Conservation (phyloP, 177 flowering plant species). For the Tripterygium wilfordii region DNA sequence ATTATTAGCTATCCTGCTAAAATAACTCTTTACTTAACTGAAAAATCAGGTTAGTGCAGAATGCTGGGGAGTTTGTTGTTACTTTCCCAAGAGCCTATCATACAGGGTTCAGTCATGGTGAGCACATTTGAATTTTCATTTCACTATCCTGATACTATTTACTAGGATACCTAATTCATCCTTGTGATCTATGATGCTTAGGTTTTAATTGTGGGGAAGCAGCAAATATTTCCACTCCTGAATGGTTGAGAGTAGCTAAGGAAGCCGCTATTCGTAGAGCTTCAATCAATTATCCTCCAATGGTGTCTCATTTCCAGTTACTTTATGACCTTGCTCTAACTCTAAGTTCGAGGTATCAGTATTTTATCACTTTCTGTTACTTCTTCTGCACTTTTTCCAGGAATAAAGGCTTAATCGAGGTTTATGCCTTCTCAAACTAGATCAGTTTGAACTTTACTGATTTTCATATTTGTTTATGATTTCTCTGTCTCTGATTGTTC, state of each 20-base stretch:
- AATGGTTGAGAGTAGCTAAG: constrained; percentile 87
- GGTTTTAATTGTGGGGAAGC: constrained; percentile 99
- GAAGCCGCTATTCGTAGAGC: constrained; percentile 98
- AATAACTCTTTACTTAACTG: too few relatives aligned
- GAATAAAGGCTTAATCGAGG: background rate
- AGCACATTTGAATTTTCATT: constrained; percentile 15
- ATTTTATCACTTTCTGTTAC: background rate
- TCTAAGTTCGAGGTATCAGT: constrained; percentile 81
- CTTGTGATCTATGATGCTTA: constrained; percentile 16
- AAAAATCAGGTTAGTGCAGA: constrained; percentile 98
- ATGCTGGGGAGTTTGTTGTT: constrained; percentile 97
- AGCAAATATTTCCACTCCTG: constrained; percentile 97
- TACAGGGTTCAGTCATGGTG: constrained; percentile 98
- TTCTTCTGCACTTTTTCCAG: too few relatives aligned
- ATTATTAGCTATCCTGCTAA: too few relatives aligned
- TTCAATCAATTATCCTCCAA: constrained; percentile 85
- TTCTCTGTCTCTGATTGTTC: background rate
- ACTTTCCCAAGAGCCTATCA: constrained; percentile 99
- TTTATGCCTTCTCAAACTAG: background rate
- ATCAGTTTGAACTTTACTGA: background rate
- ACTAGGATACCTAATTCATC: constrained; percentile 2
- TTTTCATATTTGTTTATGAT: too few relatives aligned
- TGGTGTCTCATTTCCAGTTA: constrained; percentile 96
- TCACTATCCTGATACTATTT: background rate
- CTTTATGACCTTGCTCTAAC: constrained; percentile 82